Evolutionary conservation across 352 stramenopile genomes (phyloP).

Genomic region (Hyaloperonospora arabidopsidis): DNA sequence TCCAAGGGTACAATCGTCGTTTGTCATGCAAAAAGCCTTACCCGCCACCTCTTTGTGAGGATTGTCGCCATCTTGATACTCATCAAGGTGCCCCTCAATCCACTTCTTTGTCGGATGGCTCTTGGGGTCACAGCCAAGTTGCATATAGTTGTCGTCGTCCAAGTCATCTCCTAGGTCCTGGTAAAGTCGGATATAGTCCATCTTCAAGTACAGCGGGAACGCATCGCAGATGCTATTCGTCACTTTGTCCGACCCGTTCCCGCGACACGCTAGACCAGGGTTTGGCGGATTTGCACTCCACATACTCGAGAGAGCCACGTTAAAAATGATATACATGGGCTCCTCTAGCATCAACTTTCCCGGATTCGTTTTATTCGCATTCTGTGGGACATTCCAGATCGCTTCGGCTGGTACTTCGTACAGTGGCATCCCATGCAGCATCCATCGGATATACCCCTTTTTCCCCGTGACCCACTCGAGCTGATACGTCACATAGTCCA

Average conservation of each 20-base stretch:
- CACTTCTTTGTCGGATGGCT: slow-evolving; percentile 55
- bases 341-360: slow-evolving; percentile 85
- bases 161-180: slow-evolving; percentile 43
- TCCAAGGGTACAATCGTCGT: slow-evolving; percentile 56
- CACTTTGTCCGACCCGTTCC: slow-evolving; percentile 25
- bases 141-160: slow-evolving; percentile 31
- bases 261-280: slow-evolving; percentile 18
- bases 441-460: slow-evolving; percentile 39
- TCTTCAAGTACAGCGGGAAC: slow-evolving; percentile 55
- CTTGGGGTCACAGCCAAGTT: slow-evolving; percentile 43
- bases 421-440: slow-evolving; percentile 62
- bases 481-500: slow-evolving; percentile 44
- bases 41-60: slow-evolving; percentile 35
- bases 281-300: slow-evolving; percentile 30
- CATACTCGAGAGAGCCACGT: slow-evolving; percentile 87
- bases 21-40: slow-evolving; percentile 37
- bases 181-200: slow-evolving; percentile 86
- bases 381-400: slow-evolving; percentile 35
- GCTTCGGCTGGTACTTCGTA: slow-evolving; percentile 64
- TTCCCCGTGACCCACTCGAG: slow-evolving; percentile 37
- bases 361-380: slow-evolving; percentile 37
- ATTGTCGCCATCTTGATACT: slow-evolving; percentile 58
- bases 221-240: slow-evolving; percentile 39
- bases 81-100: slow-evolving; percentile 54
- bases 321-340: slow-evolving; percentile 90